These are phyloP conservation scores for Canna indica DNA, from an alignment of 176 grass and related monocot species.

Conservation along the genomic window DNA sequence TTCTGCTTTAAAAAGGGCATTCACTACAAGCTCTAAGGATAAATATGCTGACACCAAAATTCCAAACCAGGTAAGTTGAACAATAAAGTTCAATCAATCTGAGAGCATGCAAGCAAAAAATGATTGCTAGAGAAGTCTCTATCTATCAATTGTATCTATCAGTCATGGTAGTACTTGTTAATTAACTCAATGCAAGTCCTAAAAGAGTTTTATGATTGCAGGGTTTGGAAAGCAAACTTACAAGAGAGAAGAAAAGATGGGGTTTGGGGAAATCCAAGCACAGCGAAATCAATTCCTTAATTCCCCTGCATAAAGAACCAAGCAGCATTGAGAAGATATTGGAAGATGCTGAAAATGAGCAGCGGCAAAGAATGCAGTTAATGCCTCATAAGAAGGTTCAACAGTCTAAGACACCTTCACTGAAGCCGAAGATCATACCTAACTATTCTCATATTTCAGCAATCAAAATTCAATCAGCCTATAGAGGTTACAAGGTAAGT, in stretches of 20 bases:
- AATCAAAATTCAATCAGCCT: constrained; percentile 64
- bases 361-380: constrained; percentile 34
- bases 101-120: constrained; percentile 1
- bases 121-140: background rate
- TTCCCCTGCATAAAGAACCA: constrained; percentile 72
- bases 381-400: constrained; percentile 28
- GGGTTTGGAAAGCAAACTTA: constrained; percentile 21
- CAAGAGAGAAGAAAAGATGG: constrained; percentile 82
- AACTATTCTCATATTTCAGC: constrained; percentile 28
- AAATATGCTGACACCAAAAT: constrained; percentile 16
- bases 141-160: background rate
- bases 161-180: background rate
- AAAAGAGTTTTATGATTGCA: background rate
- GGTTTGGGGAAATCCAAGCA: constrained; percentile 48
- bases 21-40: constrained; percentile 55
- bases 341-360: constrained; percentile 63
- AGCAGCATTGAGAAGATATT: constrained; percentile 99
- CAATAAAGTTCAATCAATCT: background rate
- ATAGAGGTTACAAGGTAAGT: constrained; percentile 53
- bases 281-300: constrained; percentile 39
- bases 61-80: constrained; percentile 42
- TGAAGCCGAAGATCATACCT: background rate
- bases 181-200: constrained; percentile 4
- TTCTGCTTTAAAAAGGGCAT: constrained; percentile 64
- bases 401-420: constrained; percentile 22